phyloP scores from a whole-genome alignment of 768 basidiomycete species.

The Lentinula raphanica region DNA sequence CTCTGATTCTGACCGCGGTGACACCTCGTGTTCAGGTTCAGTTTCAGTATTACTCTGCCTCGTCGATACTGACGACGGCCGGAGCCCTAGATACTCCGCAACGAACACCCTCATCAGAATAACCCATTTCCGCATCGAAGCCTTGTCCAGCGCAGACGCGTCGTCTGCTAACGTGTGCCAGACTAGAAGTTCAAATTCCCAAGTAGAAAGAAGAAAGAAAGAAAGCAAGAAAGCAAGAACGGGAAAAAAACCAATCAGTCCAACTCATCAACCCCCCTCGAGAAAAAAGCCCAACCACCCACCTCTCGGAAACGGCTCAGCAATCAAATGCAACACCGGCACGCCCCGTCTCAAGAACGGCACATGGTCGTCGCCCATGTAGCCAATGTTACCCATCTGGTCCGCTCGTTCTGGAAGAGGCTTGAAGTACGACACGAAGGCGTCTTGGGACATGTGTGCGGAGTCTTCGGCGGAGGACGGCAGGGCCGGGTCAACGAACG shows the following conservation, averaged over 20 bases:
- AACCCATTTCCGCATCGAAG: conserved; percentile 88
- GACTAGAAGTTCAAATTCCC: too few relatives aligned
- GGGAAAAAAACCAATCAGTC: neutral
- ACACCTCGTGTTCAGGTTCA: too few relatives aligned
- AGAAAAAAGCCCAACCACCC: conserved; percentile 56
- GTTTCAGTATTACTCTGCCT: neutral
- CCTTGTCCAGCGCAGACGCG: conserved; percentile 75
- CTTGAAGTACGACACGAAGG: conserved; percentile 63
- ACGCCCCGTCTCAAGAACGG: conserved; percentile 86
- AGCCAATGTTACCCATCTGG: conserved; percentile 34
- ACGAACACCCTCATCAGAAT: conserved; percentile 83
- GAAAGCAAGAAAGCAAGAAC: neutral
- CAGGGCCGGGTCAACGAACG: conserved; percentile 33
- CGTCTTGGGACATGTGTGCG: neutral
- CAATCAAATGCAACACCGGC: conserved; percentile 83
- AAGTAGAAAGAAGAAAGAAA: neutral
- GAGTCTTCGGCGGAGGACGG: neutral
- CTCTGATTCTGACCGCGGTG: too few relatives aligned
- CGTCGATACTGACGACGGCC: conserved; percentile 27
- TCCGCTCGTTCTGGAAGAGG: conserved; percentile 30
- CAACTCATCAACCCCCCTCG: too few relatives aligned
- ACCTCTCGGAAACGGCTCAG: conserved; percentile 82
- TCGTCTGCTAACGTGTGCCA: conserved; percentile 60
- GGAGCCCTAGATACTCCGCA: conserved; percentile 80
- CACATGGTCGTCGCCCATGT: conserved; percentile 89